Base-by-base conservation (phyloP, 257 asterid genomes). In the Lantana camara region DNA sequence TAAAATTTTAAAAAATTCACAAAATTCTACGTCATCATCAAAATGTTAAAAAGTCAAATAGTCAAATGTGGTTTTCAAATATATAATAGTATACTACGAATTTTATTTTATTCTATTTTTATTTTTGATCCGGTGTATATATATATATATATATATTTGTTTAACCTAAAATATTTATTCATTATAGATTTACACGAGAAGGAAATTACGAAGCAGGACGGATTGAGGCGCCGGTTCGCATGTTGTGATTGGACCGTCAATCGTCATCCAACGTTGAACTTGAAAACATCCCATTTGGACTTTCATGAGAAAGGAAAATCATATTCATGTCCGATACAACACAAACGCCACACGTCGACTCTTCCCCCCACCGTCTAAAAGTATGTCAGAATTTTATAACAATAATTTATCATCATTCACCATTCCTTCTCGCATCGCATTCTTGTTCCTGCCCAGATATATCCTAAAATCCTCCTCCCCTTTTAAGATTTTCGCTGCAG, bases 201-300 rank as follows among this genome's bases (percentile, higher is more conserved):
- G 32, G 32, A 27, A 27, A 27, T 27, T 27, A 5, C 5, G 32
- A 27, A 27, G 5, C 5, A 27, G 32, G 5, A 27, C 2, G 2
- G 2, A 27, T 2, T 5, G 32, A 27, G 5, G 32, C 32, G 19
- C 50, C 57, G 74, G 74, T 30, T 29, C 23, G 15, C 21, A 46
- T n/a, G 68, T 60, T 41, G 64, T 49, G 55, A 38, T 29, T 15
- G 62, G 73, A 50, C 71, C 74, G 68, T 14, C 46, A 6, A 50
- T 64, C 74, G 68, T 14, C 46, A 6, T 37, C 45, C 67, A 68
- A 49, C 24, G 61, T 58, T 6, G 58, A 69, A 44, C 61, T 58
- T 6, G 58, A 69, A 44, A 70, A 34, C 65, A 57, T 54, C 45
- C 64, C 45, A 60, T 17, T 64, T 60, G 48, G 69, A 66, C 45